Evolutionary conservation across 345 rosid genomes (phyloP).

Genomic region (Litchi chinensis): DNA sequence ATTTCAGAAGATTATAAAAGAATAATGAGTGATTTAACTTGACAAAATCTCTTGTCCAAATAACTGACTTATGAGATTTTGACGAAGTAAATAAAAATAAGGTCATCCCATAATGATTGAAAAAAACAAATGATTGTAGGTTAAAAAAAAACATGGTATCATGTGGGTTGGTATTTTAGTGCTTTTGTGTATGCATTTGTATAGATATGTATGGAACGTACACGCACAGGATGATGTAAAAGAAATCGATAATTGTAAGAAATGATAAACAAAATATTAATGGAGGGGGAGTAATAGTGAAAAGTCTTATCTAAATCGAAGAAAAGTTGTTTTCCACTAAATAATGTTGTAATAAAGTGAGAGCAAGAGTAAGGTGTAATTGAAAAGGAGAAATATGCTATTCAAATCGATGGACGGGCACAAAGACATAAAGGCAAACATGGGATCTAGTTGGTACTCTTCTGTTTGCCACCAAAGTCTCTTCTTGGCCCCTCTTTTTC

Average conservation of each 20-base stretch:
- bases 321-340: constrained; percentile 59
- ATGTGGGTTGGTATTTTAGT: not conserved
- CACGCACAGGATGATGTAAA: constrained; percentile 17
- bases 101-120: not conserved
- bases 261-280: not conserved
- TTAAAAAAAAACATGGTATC: not conserved
- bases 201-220: not conserved
- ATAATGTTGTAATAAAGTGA: constrained; percentile 53
- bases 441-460: constrained; percentile 49
- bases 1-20: too few species aligned
- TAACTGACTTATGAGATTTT: not conserved
- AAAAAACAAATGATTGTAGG: not conserved
- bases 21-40: not conserved
- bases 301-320: constrained; percentile 36
- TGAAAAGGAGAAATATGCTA: constrained; percentile 43
- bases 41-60: not conserved
- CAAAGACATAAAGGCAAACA: constrained; percentile 44
- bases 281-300: not conserved
- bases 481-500: constrained; percentile 30
- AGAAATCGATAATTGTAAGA: constrained; percentile 1
- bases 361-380: constrained; percentile 25
- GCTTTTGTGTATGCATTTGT: not conserved
- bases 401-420: constrained; percentile 39
- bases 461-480: constrained; percentile 65
- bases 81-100: not conserved